These are phyloP conservation scores for Phytophthora lateralis DNA, from an alignment of 352 stramenopile species.

Conservation along the genomic window DNA sequence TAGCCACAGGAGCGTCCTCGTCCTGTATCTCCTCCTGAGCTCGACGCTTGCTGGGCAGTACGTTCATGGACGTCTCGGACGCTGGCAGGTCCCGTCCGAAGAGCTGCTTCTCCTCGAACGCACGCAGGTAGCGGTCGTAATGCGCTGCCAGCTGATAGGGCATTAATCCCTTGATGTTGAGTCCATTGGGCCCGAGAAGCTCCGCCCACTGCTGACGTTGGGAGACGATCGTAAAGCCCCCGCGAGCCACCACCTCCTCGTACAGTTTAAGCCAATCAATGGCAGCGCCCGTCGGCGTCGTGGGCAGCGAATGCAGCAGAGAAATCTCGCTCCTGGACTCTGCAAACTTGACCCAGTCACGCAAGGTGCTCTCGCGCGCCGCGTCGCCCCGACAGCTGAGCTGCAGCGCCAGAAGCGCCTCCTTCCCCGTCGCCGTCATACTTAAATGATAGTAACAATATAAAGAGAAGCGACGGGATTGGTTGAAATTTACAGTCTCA, in stretches of 20 bases:
- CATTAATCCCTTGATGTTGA: conserved; percentile 65
- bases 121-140: conserved; percentile 59
- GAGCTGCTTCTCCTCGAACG: conserved; percentile 84
- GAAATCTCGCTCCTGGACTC: conserved; percentile 53
- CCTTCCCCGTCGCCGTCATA: conserved; percentile 34
- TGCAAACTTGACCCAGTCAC: conserved; percentile 62
- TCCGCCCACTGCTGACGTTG: conserved; percentile 61
- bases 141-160: conserved; percentile 63
- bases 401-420: conserved; percentile 61
- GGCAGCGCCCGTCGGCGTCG: conserved; percentile 48
- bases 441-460: not conserved
- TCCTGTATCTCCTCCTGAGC: conserved; percentile 17
- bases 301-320: conserved; percentile 57
- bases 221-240: conserved; percentile 59
- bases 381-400: conserved; percentile 69
- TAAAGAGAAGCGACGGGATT: not conserved
- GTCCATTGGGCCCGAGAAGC: conserved; percentile 47
- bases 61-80: conserved; percentile 21
- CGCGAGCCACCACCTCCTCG: conserved; percentile 75
- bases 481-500: not conserved
- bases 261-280: conserved; percentile 86
- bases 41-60: conserved; percentile 37
- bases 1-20: conserved; percentile 54
- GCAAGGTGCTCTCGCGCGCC: conserved; percentile 57
- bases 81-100: conserved; percentile 61